Conservation (phyloP, 495 filamentous ascomycete genomes). For the Neurospora tetraspora region DNA sequence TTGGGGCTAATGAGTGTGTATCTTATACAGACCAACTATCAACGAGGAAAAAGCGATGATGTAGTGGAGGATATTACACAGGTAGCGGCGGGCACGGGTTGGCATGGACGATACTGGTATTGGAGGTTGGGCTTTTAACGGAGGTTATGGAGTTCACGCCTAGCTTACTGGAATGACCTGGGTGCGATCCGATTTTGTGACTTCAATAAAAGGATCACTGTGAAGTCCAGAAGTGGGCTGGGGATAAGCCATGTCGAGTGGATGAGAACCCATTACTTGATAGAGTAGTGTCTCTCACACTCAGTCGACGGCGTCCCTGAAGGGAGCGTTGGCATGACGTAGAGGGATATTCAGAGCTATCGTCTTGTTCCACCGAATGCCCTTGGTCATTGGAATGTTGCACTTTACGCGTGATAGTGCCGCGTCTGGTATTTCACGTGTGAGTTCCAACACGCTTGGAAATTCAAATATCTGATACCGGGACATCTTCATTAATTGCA, state of each 20-base stretch:
- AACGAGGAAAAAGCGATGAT: not conserved
- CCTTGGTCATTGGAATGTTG: not conserved
- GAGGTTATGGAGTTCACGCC: not conserved
- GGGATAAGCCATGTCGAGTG: not conserved
- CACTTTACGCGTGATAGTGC: not conserved
- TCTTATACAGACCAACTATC: not conserved
- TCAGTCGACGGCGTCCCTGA: not conserved
- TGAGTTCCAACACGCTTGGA: not conserved
- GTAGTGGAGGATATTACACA: not conserved
- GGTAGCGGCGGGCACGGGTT: not conserved
- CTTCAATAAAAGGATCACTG: not conserved
- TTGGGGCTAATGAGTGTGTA: not conserved
- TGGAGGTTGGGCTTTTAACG: not conserved
- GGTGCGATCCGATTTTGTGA: not conserved
- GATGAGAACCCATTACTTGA: not conserved
- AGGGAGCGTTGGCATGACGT: not conserved
- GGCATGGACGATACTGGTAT: not conserved
- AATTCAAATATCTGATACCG: not conserved
- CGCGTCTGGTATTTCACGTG: not conserved
- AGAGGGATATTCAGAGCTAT: not conserved
- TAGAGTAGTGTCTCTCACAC: not conserved
- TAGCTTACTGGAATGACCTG: not conserved
- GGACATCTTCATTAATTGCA: not conserved
- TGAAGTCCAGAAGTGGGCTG: not conserved
- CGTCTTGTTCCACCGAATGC: not conserved